Evolutionary conservation across 352 stramenopile genomes (phyloP).

Genomic region (Globisporangium nagaii): DNA sequence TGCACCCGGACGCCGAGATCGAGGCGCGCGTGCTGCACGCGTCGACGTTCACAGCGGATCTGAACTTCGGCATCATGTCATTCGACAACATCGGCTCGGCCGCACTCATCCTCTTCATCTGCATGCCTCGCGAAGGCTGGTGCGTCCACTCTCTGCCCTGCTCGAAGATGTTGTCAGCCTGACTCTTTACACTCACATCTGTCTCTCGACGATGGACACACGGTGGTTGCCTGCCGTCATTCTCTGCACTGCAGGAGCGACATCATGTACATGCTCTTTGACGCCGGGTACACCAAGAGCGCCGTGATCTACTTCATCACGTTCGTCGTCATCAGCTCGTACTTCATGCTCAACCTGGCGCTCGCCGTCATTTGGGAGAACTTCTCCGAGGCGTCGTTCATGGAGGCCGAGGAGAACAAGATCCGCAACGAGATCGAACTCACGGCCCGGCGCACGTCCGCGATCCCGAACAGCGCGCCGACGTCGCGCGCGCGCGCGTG

Average conservation of each 20-base stretch:
- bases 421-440: constrained; percentile 18
- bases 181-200: not conserved
- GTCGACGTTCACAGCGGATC: constrained; percentile 52
- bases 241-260: constrained; percentile 30
- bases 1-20: constrained; percentile 31
- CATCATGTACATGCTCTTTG: constrained; percentile 64
- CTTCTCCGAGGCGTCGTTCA: constrained; percentile 49
- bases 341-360: constrained; percentile 88
- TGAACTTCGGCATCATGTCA: constrained; percentile 82
- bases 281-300: constrained; percentile 35
- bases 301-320: constrained; percentile 80
- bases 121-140: constrained; percentile 90
- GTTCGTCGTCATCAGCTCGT: constrained; percentile 84
- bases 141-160: constrained; percentile 27
- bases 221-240: no score
- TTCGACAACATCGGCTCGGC: constrained; percentile 88
- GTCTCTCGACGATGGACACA: not conserved
- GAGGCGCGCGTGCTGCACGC: constrained; percentile 24
- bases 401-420: constrained; percentile 41
- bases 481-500: constrained; percentile 11
- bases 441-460: not conserved
- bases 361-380: constrained; percentile 89
- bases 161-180: no score
- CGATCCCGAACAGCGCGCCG: not conserved
- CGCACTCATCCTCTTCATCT: constrained; percentile 86